Conservation (phyloP, 768 basidiomycete genomes). For the Peribolospora baueri region DNA sequence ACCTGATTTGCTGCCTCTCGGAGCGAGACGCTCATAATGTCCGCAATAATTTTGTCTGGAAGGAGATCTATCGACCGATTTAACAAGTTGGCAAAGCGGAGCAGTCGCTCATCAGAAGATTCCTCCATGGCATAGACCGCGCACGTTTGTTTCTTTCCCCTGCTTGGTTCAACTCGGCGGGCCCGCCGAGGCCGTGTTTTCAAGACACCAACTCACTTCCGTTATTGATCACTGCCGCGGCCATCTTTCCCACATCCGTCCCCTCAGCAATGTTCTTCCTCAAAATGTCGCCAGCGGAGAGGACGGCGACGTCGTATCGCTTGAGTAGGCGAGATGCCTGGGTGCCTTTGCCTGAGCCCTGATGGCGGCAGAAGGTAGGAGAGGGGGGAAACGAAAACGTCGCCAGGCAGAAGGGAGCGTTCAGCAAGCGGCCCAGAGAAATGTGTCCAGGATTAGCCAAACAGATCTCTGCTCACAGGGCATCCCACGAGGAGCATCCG, state of each 20-base stretch:
- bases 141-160: background rate
- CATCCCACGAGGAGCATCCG: too few relatives aligned
- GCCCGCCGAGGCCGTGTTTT: background rate
- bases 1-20: slow-evolving; percentile 25
- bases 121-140: background rate
- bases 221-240: slow-evolving; percentile 51
- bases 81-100: background rate
- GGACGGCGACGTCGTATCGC: slow-evolving; percentile 50
- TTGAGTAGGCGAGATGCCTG: slow-evolving; percentile 46
- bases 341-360: slow-evolving; percentile 39
- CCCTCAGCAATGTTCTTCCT: slow-evolving; percentile 59
- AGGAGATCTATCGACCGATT: slow-evolving; percentile 24
- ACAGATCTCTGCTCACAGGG: too few relatives aligned
- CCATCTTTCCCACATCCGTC: slow-evolving; percentile 46
- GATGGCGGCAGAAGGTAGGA: background rate
- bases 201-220: slow-evolving; percentile 25
- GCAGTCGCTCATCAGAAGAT: background rate
- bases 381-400: too few relatives aligned
- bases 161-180: background rate
- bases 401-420: too few relatives aligned
- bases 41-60: slow-evolving; percentile 55
- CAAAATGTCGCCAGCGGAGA: slow-evolving; percentile 67
- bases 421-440: too few relatives aligned
- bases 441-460: too few relatives aligned
- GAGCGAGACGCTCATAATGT: slow-evolving; percentile 47